phyloP scores from a whole-genome alignment of 352 stramenopile genomes.

The Pythium dissotocum region DNA sequence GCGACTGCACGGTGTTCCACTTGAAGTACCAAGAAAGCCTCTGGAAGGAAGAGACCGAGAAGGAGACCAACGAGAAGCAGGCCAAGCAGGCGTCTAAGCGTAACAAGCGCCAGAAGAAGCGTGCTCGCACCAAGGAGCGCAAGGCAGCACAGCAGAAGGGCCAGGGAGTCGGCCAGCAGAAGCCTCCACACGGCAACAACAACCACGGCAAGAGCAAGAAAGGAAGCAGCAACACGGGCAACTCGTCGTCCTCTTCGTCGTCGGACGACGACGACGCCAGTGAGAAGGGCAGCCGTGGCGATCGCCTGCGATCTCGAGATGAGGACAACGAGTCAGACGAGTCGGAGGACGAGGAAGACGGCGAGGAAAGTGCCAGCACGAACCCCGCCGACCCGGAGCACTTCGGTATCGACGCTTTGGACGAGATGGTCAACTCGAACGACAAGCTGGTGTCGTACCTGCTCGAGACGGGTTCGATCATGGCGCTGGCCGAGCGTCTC shows the following conservation, averaged over 20 bases:
- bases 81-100: constrained; percentile 85
- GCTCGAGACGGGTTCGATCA: constrained; percentile 84
- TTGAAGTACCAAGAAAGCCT: constrained; percentile 96
- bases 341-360: constrained; percentile 42
- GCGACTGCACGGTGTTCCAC: constrained; percentile 97
- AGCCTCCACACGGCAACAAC: constrained; percentile 34
- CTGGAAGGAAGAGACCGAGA: constrained; percentile 94
- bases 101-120: constrained; percentile 86
- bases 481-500: constrained; percentile 78
- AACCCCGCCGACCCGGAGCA: constrained; percentile 32
- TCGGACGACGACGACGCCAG: constrained; percentile 40
- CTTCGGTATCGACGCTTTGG: constrained; percentile 44
- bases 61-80: constrained; percentile 89
- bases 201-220: constrained; percentile 36
- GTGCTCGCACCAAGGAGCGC: constrained; percentile 78
- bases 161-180: constrained; percentile 22
- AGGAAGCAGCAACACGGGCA: constrained; percentile 42
- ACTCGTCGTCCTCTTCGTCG: constrained; percentile 47
- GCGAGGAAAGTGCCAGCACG: constrained; percentile 30
- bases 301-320: constrained; percentile 32
- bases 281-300: constrained; percentile 22
- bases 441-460: constrained; percentile 86
- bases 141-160: constrained; percentile 64
- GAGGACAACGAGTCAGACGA: constrained; percentile 49
- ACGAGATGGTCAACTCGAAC: constrained; percentile 85